Base-by-base conservation (phyloP, 352 stramenopile genomes). In the Phytophthora pseudosyringae region DNA sequence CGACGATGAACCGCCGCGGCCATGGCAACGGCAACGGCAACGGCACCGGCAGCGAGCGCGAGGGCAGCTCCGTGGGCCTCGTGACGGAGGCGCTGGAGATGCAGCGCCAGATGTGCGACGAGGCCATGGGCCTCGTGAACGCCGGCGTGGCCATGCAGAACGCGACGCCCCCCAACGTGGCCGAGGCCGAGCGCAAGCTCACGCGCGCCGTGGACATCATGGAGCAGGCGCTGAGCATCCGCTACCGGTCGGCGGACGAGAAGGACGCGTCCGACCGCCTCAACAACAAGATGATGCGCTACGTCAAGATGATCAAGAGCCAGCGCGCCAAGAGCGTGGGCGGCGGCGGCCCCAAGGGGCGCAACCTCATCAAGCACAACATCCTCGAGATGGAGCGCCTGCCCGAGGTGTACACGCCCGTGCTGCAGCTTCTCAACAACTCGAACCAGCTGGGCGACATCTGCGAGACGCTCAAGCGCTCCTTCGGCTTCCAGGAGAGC, bases 401-500 rank as follows among this genome's bases (percentile, higher is more conserved):
- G 16, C 81, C 85, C 3, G 59, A 73, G 33, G 74, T 89, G 0
- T 91, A 91, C 69, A 77, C 82, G 38, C 81, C 85, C 3, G 80
- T 91, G 15, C n/a, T 86, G 21, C 59, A 89, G 46, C 35, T 91
- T 16, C 60, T 93, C 5, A 86, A 74, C 63, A 81, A 87, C 67
- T 88, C 69, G 25, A 62, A 60, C 25, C 62, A 60, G 3, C 41
- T 64, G 31, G 86, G 85, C 4, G 78, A 94, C 54, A 88, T 94
- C 33, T 98, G 94, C 62, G 94, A 98, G 60, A 84, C 95, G 47
- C 68, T 99, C 5, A 96, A 97, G 36, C 96, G 94, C 71, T 97
- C 95, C 33, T 98, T 98, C 69, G 97, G 96, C 18, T 99, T 99
- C 76, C 96, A 99, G 72, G 87, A 96, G 48, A 73, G 86, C 51